Percentiles rank a stretch among this genome's conserved stretches.
These are phyloP conservation scores for Diplodia corticola DNA, from an alignment of 2,329 filamentous ascomycete genomes.

Conservation along the genomic window DNA sequence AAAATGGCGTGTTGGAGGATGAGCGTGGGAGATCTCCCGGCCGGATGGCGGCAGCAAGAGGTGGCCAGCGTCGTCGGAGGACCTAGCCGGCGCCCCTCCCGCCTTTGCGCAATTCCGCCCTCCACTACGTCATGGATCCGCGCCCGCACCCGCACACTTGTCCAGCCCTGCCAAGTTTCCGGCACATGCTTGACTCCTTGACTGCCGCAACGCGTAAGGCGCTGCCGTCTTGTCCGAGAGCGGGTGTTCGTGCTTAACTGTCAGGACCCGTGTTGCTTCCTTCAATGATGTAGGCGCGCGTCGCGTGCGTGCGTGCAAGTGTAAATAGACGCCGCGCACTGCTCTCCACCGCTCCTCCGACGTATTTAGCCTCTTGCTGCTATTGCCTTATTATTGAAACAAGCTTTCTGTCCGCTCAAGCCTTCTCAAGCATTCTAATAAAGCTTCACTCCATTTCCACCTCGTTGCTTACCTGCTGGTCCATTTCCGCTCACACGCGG, in stretches of 20 bases:
- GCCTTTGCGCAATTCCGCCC: background rate
- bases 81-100: background rate
- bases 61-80: background rate
- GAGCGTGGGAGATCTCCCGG: background rate
- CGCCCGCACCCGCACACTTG: background rate
- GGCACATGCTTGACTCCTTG: background rate
- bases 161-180: constrained; percentile 8
- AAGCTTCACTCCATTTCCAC: background rate
- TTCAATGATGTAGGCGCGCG: background rate
- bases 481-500: background rate
- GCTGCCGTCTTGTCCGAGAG: background rate
- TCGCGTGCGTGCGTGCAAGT: background rate
- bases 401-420: background rate
- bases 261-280: background rate
- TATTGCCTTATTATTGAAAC: background rate
- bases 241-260: background rate
- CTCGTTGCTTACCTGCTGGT: background rate
- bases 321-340: background rate
- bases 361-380: background rate
- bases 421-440: background rate
- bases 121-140: background rate
- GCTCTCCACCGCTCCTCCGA: background rate
- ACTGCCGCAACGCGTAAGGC: constrained; percentile 3
- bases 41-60: background rate
- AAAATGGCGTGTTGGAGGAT: background rate